These are phyloP conservation scores for Hanseniaspora nectarophila DNA, from an alignment of 805 yeast genomes.

Conservation along the genomic window DNA sequence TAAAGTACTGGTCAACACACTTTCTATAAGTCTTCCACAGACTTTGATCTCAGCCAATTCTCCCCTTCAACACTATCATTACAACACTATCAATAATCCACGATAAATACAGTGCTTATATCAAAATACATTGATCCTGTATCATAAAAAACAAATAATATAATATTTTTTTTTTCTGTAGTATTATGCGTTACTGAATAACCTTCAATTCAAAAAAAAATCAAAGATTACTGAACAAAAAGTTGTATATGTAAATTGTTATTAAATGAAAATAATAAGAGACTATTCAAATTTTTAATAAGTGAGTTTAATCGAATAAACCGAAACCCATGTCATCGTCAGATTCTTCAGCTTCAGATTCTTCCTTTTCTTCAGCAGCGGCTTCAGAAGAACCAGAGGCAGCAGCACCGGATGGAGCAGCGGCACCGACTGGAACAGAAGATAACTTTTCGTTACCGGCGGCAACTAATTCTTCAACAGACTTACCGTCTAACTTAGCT, in stretches of 20 bases:
- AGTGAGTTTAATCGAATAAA: slow-evolving; percentile 80
- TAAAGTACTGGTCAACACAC: too few relatives aligned
- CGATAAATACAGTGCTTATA: too few relatives aligned
- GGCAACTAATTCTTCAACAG: slow-evolving; percentile 77
- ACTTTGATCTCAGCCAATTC: too few relatives aligned
- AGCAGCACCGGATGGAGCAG: slow-evolving; percentile 70
- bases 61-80: too few relatives aligned
- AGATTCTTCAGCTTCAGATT: slow-evolving; percentile 53
- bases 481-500: slow-evolving; percentile 85
- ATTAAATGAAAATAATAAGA: background rate
- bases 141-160: too few relatives aligned
- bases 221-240: background rate
- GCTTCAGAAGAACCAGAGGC: slow-evolving; percentile 61
- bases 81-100: too few relatives aligned
- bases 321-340: slow-evolving; percentile 86
- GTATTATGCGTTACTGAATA: background rate
- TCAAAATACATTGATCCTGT: too few relatives aligned
- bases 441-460: slow-evolving; percentile 95
- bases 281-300: background rate
- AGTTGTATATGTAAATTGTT: background rate
- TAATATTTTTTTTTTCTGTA: background rate
- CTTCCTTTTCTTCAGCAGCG: slow-evolving; percentile 62
- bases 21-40: too few relatives aligned
- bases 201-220: background rate
- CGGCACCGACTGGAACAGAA: slow-evolving; percentile 95